Evolutionary conservation across 192 early-diverging fungal genomes (phyloP), one percentile per base, ranked within the genome.

Genomic region (Chytriomyces sp.): DNA sequence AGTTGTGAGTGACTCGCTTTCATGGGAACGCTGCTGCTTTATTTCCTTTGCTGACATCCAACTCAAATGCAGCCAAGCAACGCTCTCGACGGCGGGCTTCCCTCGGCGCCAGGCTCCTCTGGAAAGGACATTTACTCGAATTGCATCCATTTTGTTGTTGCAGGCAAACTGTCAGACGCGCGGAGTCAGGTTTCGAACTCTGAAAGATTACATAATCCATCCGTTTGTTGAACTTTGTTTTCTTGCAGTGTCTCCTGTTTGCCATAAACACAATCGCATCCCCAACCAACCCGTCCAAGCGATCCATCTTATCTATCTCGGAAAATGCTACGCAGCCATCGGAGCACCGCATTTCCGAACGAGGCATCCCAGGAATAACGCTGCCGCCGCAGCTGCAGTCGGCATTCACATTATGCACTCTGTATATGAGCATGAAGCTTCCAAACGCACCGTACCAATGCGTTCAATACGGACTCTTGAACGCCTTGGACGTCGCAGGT

Each of bases 91-190:
- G 47, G 20, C 44, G 47, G 20, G 13, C 50, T 71, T 10, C n/a
- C 24, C 20, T 11, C 20, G 50, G 20, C 69, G 23, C 11, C 46
- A 9, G 10, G 9, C 9, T 13, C 13, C 24, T 11, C 63, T 26
- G 49, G 50, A 8, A 44, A 9, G 16, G 57, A 60, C 50, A 18
- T 76, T 7, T 76, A 76, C 75, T 11, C 8, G 9, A 20, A 53
- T 2, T 76, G 75, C 50, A 68, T 76, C 35, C 75, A 76, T 45
- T 53, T 28, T 23, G 53, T 76, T 43, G 64, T 76, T 44, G 35
- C 50, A 2, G 49, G 49, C 9, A 50, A 68, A 26, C 64, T 76
- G 3, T 5, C 62, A 66, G 28, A 18, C 7, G 75, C 75, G 7
- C 63, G 75, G 23, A 64, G 72, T 18, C 35, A 35, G 35, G 35